These are phyloP conservation scores for Aspergillus amoenus DNA, from an alignment of 2,329 filamentous ascomycete species.

Conservation along the genomic window DNA sequence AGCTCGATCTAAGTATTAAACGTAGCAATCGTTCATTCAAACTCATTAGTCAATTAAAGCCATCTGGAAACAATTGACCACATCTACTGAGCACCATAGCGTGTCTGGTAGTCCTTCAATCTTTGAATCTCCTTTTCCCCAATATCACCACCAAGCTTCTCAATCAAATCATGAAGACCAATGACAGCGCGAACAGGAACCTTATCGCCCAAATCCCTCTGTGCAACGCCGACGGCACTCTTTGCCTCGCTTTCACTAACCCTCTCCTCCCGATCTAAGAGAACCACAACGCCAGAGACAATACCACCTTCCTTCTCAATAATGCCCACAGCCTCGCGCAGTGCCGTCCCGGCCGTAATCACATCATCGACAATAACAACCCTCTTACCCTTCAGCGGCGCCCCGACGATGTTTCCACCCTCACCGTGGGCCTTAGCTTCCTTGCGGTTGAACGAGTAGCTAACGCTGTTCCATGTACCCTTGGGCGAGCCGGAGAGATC, in stretches of 20 bases:
- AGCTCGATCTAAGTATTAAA: not conserved
- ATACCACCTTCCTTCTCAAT: constrained; percentile 82
- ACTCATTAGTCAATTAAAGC: not conserved
- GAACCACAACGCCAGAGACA: constrained; percentile 83
- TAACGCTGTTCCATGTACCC: constrained; percentile 64
- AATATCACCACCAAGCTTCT: constrained; percentile 59
- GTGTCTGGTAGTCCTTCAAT: constrained; percentile 67
- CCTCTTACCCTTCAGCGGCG: constrained; percentile 77
- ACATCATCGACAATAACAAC: constrained; percentile 95
- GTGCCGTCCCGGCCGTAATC: constrained; percentile 91
- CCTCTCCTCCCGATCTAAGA: constrained; percentile 54
- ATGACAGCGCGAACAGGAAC: constrained; percentile 77
- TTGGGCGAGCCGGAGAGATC: constrained; percentile 36
- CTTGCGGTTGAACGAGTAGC: constrained; percentile 93
- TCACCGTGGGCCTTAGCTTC: constrained; percentile 96
- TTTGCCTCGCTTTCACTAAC: constrained; percentile 37
- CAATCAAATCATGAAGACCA: constrained; percentile 76
- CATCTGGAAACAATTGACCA: not conserved
- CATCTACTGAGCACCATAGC: constrained; percentile 31
- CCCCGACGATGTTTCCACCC: constrained; percentile 88
- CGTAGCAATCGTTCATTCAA: not conserved
- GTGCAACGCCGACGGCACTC: constrained; percentile 59
- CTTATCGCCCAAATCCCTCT: constrained; percentile 66
- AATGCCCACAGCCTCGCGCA: constrained; percentile 87
- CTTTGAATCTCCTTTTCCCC: constrained; percentile 60